These are phyloP conservation scores for Sherardia arvensis DNA, from an alignment of 257 asterid genomes.

Conservation along the genomic window DNA sequence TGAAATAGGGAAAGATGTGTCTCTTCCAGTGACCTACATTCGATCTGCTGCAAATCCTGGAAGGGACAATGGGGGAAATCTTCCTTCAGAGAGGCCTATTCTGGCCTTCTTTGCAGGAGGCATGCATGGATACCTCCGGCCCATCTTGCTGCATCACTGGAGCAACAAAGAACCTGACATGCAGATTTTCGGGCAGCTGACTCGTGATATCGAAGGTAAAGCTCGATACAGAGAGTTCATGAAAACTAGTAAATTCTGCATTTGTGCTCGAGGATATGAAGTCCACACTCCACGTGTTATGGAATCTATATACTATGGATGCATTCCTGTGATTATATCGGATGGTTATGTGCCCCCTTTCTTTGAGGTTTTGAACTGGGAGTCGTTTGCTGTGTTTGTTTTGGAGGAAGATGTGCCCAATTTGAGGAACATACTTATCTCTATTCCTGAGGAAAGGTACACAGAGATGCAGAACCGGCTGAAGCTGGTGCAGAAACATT, in stretches of 20 bases:
- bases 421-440: slow-evolving; percentile 44
- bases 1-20: slow-evolving; percentile 48
- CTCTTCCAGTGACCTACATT: slow-evolving; percentile 54
- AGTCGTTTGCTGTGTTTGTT: slow-evolving; percentile 41
- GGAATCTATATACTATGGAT: slow-evolving; percentile 49
- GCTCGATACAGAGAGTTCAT: slow-evolving; percentile 42
- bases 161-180: slow-evolving; percentile 43
- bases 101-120: slow-evolving; percentile 70
- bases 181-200: slow-evolving; percentile 53
- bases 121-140: slow-evolving; percentile 62
- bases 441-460: slow-evolving; percentile 41
- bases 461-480: slow-evolving; percentile 34
- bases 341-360: slow-evolving; percentile 59
- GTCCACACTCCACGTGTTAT: slow-evolving; percentile 58
- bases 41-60: slow-evolving; percentile 43
- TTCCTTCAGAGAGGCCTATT: slow-evolving; percentile 31
- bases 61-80: slow-evolving; percentile 41
- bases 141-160: slow-evolving; percentile 46
- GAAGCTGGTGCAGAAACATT: slow-evolving; percentile 31
- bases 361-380: slow-evolving; percentile 50
- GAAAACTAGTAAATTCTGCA: slow-evolving; percentile 59
- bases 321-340: slow-evolving; percentile 57
- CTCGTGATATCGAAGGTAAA: slow-evolving; percentile 48
- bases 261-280: slow-evolving; percentile 60
- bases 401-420: slow-evolving; percentile 43